Evolutionary conservation across 495 filamentous ascomycete genomes (phyloP), one percentile per base, ranked within the genome.

Genomic region (Durotheca rogersii): DNA sequence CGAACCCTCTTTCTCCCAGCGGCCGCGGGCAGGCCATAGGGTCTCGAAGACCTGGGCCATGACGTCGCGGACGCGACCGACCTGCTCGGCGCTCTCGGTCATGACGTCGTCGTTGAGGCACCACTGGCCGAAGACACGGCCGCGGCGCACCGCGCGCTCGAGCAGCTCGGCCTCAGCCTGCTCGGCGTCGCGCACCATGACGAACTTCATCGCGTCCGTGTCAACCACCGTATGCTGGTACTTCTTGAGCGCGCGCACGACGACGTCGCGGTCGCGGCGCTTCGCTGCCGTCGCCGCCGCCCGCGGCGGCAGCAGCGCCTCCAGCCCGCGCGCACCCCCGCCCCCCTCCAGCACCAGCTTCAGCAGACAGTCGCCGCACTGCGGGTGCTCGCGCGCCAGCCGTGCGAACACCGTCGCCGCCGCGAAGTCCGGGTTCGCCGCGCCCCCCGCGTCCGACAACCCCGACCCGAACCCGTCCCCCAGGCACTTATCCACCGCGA

Each of bases 161-260:
- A 70, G 52, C 21, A 73, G 47, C 41, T 72, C 61, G 6, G 41
- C 50, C 52, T 71, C 59, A 2, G 67, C 71, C 39, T 73, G 71
- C 54, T 73, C 71, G 15, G 71, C 65, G 43, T 73, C 71, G 20
- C 69, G 72, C 18, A 73, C 52, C 71, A 73, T 73, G 49, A 67
- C 61, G 63, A 73, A 73, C 36, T 59, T 59, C 47, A 64, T 57
- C 4, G 71, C 67, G 51, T 73, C 71, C 1, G 68, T 69, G 34
- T 68, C 61, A 5, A 71, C 51, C 25, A 73, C 51, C 0, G 65
- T 64, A 38, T 73, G 69, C 52, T 71, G 71, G 57, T 70, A 73
- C 38, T 67, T 67, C 59, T 56, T 62, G 35, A 73, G 55, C 23
- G 70, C 70, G 43, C 65, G 67, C 39, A 72, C 54, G 32, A 73